Evolutionary conservation across 108 stramenopile species (phyloP).

Genomic region (Discostella stelligeroides): DNA sequence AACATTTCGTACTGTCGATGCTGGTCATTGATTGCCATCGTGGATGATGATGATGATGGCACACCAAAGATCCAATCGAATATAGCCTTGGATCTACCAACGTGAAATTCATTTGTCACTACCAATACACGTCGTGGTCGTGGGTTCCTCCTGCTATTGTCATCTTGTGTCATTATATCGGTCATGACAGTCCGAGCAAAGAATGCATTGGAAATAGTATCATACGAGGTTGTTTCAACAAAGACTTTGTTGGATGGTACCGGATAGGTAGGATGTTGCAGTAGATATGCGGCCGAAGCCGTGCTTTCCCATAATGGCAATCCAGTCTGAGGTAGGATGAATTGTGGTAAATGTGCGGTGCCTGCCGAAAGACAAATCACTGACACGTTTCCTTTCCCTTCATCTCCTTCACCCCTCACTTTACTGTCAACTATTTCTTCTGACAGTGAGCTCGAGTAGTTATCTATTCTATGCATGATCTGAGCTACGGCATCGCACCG

Average conservation of each 20-base stretch:
- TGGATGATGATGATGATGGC: slow-evolving; percentile 11
- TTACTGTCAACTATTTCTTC: background rate
- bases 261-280: slow-evolving; percentile 31
- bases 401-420: background rate
- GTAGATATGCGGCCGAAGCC: slow-evolving; percentile 72
- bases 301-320: slow-evolving; percentile 86
- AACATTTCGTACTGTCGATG: slow-evolving; percentile 56
- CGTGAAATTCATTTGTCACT: slow-evolving; percentile 87
- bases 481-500: slow-evolving; percentile 44
- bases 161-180: slow-evolving; percentile 67
- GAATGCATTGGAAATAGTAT: slow-evolving; percentile 86
- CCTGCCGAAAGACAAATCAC: slow-evolving; percentile 81
- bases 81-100: slow-evolving; percentile 72
- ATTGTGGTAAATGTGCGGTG: slow-evolving; percentile 85
- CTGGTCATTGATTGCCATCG: too few relatives aligned
- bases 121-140: slow-evolving; percentile 42
- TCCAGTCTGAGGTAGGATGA: slow-evolving; percentile 55
- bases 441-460: too few relatives aligned
- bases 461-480: slow-evolving; percentile 3
- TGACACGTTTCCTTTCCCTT: slow-evolving; percentile 9
- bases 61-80: slow-evolving; percentile 86
- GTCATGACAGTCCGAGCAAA: slow-evolving; percentile 71
- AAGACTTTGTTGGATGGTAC: slow-evolving; percentile 40
- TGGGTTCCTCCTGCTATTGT: background rate
- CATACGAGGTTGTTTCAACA: slow-evolving; percentile 85